phyloP scores from a whole-genome alignment of 306 rosid genomes.

The Acacia acuminata region DNA sequence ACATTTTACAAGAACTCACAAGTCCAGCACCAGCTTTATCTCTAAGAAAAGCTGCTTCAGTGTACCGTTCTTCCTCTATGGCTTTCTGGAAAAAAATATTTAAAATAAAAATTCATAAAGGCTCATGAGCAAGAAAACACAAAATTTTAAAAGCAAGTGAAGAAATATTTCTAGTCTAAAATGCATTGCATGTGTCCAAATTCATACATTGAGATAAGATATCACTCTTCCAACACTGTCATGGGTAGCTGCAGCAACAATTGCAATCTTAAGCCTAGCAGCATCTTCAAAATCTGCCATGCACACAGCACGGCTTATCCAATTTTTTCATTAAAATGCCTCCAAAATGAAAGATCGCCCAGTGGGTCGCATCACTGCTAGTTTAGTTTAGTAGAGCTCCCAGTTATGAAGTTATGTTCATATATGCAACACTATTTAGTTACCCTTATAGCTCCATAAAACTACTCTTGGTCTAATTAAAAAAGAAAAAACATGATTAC shows the following conservation, averaged over 20 bases:
- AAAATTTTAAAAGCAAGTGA: neutral
- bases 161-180: neutral
- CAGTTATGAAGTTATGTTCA: neutral
- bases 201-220: constrained; percentile 65
- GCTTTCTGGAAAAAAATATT: no score
- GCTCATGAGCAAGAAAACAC: constrained; percentile 4
- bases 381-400: neutral
- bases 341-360: constrained; percentile 11
- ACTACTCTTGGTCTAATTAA: neutral
- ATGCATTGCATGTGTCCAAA: constrained; percentile 10
- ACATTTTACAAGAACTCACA: no score
- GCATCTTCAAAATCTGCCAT: constrained; percentile 82
- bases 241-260: constrained; percentile 77
- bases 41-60: no score
- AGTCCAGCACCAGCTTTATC: no score
- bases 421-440: neutral
- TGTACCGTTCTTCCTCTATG: no score
- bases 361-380: neutral
- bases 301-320: constrained; percentile 55
- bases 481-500: neutral
- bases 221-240: constrained; percentile 83
- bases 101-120: constrained; percentile 21
- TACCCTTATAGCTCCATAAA: neutral
- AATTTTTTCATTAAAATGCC: constrained; percentile 3
- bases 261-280: constrained; percentile 88